Conservation (phyloP, 306 rosid genomes). For the Cotoneaster glaucophyllus region DNA sequence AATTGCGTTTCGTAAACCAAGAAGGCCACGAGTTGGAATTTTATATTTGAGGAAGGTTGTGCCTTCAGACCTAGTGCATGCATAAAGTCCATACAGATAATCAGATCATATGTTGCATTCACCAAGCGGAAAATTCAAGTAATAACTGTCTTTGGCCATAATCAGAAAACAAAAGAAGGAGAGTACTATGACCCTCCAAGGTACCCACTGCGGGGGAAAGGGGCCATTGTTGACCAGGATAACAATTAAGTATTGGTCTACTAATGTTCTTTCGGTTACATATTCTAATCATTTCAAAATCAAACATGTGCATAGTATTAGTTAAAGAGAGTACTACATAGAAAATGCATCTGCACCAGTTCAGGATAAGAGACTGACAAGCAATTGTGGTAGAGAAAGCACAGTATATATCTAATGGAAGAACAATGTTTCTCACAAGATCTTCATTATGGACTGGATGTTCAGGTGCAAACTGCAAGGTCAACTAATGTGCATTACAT, state of each 20-base stretch:
- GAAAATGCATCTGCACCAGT: background rate
- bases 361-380: background rate
- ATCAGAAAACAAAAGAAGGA: background rate
- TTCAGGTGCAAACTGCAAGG: background rate
- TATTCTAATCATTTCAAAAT: background rate
- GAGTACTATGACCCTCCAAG: background rate
- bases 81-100: slow-evolving; percentile 13
- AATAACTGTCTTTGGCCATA: background rate
- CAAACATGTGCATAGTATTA: background rate
- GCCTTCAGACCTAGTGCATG: slow-evolving; percentile 22
- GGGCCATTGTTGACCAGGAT: background rate
- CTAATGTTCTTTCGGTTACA: background rate
- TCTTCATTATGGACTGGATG: background rate
- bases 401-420: background rate
- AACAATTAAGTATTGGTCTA: background rate
- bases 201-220: background rate
- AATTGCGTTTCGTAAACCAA: slow-evolving; percentile 89
- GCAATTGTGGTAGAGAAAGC: background rate
- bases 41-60: slow-evolving; percentile 78
- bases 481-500: background rate
- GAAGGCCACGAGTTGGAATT: slow-evolving; percentile 98
- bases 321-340: background rate
- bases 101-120: slow-evolving; percentile 14
- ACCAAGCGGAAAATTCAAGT: background rate
- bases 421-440: background rate